Conservation (phyloP, 192 early-diverging fungal species). For the Coemansia sp. region DNA sequence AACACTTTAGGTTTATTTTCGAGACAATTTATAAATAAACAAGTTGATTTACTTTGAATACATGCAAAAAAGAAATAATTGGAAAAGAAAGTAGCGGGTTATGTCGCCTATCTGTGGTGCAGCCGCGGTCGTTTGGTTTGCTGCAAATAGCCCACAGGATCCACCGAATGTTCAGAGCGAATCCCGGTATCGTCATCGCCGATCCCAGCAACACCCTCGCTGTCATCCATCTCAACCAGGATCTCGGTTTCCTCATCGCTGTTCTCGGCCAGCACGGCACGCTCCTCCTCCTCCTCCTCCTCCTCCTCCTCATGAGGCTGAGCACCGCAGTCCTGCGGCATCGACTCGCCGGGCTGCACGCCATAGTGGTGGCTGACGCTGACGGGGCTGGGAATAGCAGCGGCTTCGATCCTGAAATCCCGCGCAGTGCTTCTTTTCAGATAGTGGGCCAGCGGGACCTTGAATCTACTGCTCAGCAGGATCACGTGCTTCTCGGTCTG, state of each 20-base stretch:
- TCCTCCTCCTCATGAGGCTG: not conserved
- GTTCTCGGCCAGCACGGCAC: not conserved
- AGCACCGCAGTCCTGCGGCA: no score
- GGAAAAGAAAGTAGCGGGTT: no score
- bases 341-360: not conserved
- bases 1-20: no score
- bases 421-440: constrained; percentile 76
- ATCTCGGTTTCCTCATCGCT: constrained; percentile 26
- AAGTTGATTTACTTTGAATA: no score
- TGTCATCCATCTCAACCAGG: constrained; percentile 14
- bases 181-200: constrained; percentile 4
- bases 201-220: constrained; percentile 5
- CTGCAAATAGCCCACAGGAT: no score
- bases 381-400: constrained; percentile 30
- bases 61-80: no score
- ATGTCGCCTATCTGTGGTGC: no score
- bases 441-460: constrained; percentile 72
- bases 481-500: constrained; percentile 76
- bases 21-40: no score
- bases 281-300: not conserved
- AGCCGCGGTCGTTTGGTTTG: no score
- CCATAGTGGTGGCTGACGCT: not conserved
- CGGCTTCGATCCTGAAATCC: constrained; percentile 72
- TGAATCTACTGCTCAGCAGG: constrained; percentile 68
- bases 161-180: no score